Evolutionary conservation across 2,329 filamentous ascomycete genomes (phyloP).

Genomic region (Trichoderma oligosporum): DNA sequence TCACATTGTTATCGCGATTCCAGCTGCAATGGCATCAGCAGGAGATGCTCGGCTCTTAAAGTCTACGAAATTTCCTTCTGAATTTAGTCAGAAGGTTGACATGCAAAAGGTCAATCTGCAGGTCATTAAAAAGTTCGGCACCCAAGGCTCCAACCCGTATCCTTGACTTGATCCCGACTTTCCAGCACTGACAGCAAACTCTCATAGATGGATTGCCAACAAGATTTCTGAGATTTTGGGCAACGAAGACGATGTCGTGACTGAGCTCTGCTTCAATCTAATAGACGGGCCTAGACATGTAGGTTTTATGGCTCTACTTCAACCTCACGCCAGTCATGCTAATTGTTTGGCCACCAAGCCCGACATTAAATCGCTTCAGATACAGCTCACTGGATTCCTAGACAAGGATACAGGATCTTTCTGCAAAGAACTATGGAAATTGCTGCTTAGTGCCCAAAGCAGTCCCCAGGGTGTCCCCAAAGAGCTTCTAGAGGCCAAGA

Average conservation of each 20-base stretch:
- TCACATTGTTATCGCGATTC: slow-evolving; percentile 4
- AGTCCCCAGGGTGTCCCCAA: slow-evolving; percentile 90
- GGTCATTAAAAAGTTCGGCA: slow-evolving; percentile 87
- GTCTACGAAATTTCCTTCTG: slow-evolving; percentile 87
- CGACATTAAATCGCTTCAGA: slow-evolving; percentile 92
- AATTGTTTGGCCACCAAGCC: slow-evolving; percentile 55
- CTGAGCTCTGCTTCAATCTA: slow-evolving; percentile 71
- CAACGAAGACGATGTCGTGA: slow-evolving; percentile 94
- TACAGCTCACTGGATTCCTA: slow-evolving; percentile 90
- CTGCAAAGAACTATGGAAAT: slow-evolving; percentile 89
- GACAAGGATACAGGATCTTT: slow-evolving; percentile 87
- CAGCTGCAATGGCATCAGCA: slow-evolving; percentile 65
- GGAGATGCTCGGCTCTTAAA: slow-evolving; percentile 87
- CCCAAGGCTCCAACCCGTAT: background rate
- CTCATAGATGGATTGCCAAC: slow-evolving; percentile 80
- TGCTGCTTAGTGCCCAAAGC: slow-evolving; percentile 84
- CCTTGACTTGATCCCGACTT: slow-evolving; percentile 6
- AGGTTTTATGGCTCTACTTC: slow-evolving; percentile 3
- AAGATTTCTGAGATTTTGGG: slow-evolving; percentile 83
- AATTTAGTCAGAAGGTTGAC: slow-evolving; percentile 95
- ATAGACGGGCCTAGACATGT: slow-evolving; percentile 75
- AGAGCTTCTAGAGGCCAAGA: slow-evolving; percentile 93
- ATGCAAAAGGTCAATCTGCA: slow-evolving; percentile 96
- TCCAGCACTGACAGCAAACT: slow-evolving; percentile 17
- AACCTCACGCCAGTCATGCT: background rate